Conservation (phyloP, 352 stramenopile species). For the Aphanomyces euteiches region DNA sequence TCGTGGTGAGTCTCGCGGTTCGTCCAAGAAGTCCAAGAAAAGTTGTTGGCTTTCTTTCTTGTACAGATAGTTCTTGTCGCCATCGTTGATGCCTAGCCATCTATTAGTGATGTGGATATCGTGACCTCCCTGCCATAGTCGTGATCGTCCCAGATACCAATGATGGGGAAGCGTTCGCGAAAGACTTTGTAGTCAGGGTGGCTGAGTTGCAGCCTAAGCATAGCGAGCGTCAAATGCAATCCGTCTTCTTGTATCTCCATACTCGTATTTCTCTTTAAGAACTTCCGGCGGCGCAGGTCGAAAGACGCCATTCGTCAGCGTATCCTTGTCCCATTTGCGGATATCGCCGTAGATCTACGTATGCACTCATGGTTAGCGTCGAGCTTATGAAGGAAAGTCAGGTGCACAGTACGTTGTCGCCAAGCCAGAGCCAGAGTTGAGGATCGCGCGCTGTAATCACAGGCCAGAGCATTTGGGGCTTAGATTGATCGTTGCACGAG, state of each 20-base stretch:
- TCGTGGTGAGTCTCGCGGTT: slow-evolving; percentile 63
- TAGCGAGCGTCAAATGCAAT: not conserved
- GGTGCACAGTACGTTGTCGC: slow-evolving; percentile 61
- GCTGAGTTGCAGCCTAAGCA: slow-evolving; percentile 50
- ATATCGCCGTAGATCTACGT: slow-evolving; percentile 45
- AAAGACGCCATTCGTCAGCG: slow-evolving; percentile 34
- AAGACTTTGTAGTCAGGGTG: slow-evolving; percentile 69
- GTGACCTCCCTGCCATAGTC: slow-evolving; percentile 63
- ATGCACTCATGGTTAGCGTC: too few species aligned
- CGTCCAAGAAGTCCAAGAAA: slow-evolving; percentile 83
- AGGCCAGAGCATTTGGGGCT: slow-evolving; percentile 71
- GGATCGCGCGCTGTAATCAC: slow-evolving; percentile 55
- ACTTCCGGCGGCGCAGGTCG: slow-evolving; percentile 35
- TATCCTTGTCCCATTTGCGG: slow-evolving; percentile 30
- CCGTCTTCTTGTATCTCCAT: not conserved
- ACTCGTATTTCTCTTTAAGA: slow-evolving; percentile 40
- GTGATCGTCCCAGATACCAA: slow-evolving; percentile 88
- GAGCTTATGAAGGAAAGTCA: not conserved
- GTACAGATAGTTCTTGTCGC: slow-evolving; percentile 65
- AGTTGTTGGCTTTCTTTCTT: slow-evolving; percentile 75
- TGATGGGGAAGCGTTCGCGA: slow-evolving; percentile 57
- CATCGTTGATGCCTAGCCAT: slow-evolving; percentile 63
- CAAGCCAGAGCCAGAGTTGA: slow-evolving; percentile 84
- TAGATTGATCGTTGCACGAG: slow-evolving; percentile 85
- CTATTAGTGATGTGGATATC: too few species aligned